Evolutionary conservation across 2,329 filamentous ascomycete species (phyloP).

Genomic region (Aureobasidium musti): DNA sequence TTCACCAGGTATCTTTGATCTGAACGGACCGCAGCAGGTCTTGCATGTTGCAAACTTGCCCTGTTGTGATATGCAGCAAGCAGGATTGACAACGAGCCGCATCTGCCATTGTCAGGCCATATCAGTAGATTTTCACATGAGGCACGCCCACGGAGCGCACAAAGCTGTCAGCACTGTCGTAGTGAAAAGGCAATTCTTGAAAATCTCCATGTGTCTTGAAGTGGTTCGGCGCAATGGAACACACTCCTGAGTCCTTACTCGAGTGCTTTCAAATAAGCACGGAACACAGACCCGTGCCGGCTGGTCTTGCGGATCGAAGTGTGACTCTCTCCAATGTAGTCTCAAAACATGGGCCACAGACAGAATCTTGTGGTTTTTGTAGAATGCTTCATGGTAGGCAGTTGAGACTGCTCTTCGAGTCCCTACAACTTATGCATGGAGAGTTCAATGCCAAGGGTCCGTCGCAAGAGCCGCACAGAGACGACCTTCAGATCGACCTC

Average conservation of each 20-base stretch:
- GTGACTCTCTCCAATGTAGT: neutral
- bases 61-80: neutral
- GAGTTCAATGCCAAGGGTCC: neutral
- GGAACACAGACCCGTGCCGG: neutral
- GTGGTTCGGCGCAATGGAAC: neutral
- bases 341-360: neutral
- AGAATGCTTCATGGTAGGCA: neutral
- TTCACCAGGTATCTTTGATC: neutral
- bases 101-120: slow-evolving; percentile 9
- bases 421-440: neutral
- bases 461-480: neutral
- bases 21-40: neutral
- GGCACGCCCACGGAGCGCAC: neutral
- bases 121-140: neutral
- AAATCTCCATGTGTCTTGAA: neutral
- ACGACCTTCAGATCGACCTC: neutral
- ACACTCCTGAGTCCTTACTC: neutral
- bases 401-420: neutral
- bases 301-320: neutral
- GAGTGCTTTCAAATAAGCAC: neutral
- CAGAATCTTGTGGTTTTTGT: too few relatives aligned
- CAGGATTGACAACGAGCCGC: neutral
- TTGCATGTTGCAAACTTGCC: neutral
- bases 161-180: neutral
- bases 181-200: neutral